phyloP scores from a whole-genome alignment of 306 rosid species.

The Inga leiocalycina region DNA sequence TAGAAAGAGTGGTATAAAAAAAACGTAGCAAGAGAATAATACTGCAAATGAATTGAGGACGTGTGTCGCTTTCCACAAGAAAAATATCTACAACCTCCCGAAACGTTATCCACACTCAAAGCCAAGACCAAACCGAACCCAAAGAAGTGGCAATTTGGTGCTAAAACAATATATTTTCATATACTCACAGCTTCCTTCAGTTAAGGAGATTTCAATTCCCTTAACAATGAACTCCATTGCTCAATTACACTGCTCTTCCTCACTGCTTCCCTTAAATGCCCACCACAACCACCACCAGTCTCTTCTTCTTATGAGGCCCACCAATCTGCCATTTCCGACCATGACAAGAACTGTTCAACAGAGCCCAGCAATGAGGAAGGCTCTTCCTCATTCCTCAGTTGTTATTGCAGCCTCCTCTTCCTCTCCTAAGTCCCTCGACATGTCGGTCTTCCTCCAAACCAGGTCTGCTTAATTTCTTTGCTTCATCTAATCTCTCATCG shows the following conservation, averaged over 20 bases:
- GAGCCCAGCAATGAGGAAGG: constrained; percentile 37
- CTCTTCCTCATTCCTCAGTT: constrained; percentile 43
- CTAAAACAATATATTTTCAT: no score
- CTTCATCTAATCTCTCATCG: neutral
- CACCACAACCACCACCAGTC: constrained; percentile 31
- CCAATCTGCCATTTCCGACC: constrained; percentile 31
- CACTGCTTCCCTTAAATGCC: constrained; percentile 36
- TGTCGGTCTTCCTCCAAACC: constrained; percentile 39
- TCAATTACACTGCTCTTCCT: constrained; percentile 33
- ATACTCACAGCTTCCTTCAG: neutral
- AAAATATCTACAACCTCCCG: no score
- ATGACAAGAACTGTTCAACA: constrained; percentile 13
- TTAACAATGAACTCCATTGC: constrained; percentile 42
- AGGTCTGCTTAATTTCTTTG: constrained; percentile 34
- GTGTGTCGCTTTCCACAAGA: no score
- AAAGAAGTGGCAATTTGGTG: no score
- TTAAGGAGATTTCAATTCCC: neutral
- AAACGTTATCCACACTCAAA: no score
- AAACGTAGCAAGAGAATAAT: no score
- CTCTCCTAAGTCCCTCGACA: constrained; percentile 45
- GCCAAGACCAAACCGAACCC: no score
- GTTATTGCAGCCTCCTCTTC: constrained; percentile 30
- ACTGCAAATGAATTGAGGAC: no score
- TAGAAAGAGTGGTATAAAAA: no score
- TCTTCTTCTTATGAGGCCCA: neutral